phyloP scores from a whole-genome alignment of 805 yeast genomes.

The Yarrowia divulgata region DNA sequence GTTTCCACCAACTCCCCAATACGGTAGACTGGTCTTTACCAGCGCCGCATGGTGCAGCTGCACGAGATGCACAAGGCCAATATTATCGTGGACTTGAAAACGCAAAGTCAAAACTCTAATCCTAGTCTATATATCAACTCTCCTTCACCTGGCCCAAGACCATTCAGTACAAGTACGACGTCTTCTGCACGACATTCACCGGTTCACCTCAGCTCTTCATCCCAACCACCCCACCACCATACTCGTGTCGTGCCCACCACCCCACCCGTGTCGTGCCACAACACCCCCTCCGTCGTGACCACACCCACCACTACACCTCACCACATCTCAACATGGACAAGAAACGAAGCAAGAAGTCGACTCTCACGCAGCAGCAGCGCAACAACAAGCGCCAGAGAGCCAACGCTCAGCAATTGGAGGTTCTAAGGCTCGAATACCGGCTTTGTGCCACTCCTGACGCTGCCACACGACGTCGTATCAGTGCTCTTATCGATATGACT shows the following conservation, averaged over 20 bases:
- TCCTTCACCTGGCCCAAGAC: not conserved
- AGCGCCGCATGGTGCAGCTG: slow-evolving; percentile 1
- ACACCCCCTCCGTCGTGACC: not conserved
- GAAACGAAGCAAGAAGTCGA: slow-evolving; percentile 38
- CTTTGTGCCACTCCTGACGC: slow-evolving; percentile 73
- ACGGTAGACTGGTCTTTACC: too few species aligned
- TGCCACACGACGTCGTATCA: slow-evolving; percentile 54
- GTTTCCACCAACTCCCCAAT: too few species aligned
- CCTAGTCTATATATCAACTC: slow-evolving; percentile 35
- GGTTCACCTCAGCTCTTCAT: not conserved
- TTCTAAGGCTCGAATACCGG: slow-evolving; percentile 71
- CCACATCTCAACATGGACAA: slow-evolving; percentile 34
- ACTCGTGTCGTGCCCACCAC: not conserved
- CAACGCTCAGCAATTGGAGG: slow-evolving; percentile 78
- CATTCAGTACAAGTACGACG: not conserved
- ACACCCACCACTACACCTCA: not conserved
- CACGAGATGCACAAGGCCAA: slow-evolving; percentile 13
- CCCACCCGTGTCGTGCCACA: not conserved
- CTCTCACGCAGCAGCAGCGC: slow-evolving; percentile 50
- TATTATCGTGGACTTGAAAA: slow-evolving; percentile 19
- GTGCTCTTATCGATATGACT: slow-evolving; percentile 78
- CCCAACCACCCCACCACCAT: not conserved
- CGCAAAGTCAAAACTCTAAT: slow-evolving; percentile 21
- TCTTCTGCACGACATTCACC: not conserved
- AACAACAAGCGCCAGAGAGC: slow-evolving; percentile 69